phyloP scores from a whole-genome alignment of 768 basidiomycete species.

The Rhizopogon vesiculosus region DNA sequence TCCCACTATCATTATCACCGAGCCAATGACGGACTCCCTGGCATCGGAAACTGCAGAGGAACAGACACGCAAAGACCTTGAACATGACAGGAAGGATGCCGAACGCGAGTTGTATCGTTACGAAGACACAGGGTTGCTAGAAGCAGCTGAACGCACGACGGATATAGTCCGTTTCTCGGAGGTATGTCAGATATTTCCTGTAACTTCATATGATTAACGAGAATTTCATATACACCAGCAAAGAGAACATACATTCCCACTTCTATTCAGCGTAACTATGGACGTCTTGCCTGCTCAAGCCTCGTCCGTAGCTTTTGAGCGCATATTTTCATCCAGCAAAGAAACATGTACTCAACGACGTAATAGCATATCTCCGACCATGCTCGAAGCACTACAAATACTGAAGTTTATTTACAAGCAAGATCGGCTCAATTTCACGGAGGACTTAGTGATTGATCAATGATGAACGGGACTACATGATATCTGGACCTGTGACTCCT shows the following conservation, averaged over 20 bases:
- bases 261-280: constrained; percentile 8
- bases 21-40: not conserved
- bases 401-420: constrained; percentile 23
- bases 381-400: constrained; percentile 16
- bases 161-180: not conserved
- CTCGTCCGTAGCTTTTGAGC: constrained; percentile 16
- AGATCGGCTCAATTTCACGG: constrained; percentile 17
- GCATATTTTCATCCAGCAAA: constrained; percentile 16
- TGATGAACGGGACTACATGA: not conserved
- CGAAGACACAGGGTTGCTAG: not conserved
- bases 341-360: constrained; percentile 2
- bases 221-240: not conserved
- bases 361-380: not conserved
- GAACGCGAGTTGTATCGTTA: not conserved
- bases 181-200: not conserved
- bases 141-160: not conserved
- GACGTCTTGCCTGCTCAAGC: constrained; percentile 17
- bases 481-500: not conserved
- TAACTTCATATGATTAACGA: not conserved
- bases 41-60: not conserved
- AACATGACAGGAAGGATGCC: not conserved
- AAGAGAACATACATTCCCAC: not conserved
- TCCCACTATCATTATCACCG: not conserved
- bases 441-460: constrained; percentile 5
- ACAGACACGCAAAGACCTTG: not conserved